These are phyloP conservation scores for Magnusiomyces sp. DNA, from an alignment of 1,139 yeast genomes.

Conservation along the genomic window DNA sequence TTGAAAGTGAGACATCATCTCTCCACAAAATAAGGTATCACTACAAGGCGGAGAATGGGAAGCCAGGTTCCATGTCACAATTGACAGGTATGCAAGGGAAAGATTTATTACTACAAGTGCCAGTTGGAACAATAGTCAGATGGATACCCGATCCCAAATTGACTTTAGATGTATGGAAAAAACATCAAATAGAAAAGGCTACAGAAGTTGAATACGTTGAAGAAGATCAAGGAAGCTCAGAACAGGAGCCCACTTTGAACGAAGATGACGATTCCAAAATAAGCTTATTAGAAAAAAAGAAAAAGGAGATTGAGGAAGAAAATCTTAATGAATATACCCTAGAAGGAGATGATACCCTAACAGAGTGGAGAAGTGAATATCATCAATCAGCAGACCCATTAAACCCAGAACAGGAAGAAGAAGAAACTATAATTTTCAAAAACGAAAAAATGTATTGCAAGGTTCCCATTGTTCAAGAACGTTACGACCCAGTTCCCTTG, in stretches of 20 bases:
- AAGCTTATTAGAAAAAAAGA: conserved; percentile 8
- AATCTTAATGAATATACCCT: no score
- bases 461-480: conserved; percentile 12
- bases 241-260: no score
- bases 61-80: conserved; percentile 63
- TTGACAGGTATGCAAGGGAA: conserved; percentile 77
- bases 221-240: conserved; percentile 13
- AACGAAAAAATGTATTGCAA: conserved; percentile 12
- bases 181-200: not conserved
- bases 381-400: not conserved
- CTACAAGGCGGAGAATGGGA: conserved; percentile 67
- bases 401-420: conserved; percentile 9
- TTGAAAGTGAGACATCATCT: conserved; percentile 53
- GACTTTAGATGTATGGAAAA: conserved; percentile 10
- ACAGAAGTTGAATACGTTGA: not conserved
- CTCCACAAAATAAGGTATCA: conserved; percentile 59
- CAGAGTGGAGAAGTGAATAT: not conserved
- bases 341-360: not conserved
- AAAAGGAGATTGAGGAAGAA: conserved; percentile 9
- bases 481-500: conserved; percentile 8
- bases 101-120: conserved; percentile 74
- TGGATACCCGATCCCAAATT: conserved; percentile 75
- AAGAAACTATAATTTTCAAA: conserved; percentile 16
- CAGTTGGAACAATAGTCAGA: conserved; percentile 78
- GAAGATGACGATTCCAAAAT: no score